Evolutionary conservation across 345 rosid species (phyloP).

Genomic region (Gossypium thurberi): DNA sequence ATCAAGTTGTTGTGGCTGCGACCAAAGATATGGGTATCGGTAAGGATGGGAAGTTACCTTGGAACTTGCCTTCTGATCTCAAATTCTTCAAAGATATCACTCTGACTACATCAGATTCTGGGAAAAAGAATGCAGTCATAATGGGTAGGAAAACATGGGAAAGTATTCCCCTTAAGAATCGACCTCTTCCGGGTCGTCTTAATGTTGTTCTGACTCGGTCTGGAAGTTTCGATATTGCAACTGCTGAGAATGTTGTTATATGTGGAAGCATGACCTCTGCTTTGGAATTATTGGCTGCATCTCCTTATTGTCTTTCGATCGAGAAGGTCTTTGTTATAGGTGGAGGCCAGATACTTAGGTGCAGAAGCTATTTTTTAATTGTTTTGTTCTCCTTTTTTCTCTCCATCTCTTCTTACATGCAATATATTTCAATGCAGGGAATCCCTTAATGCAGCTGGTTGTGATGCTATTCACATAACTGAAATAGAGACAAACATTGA

Average conservation of each 20-base stretch:
- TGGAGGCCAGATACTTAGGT: slow-evolving; percentile 87
- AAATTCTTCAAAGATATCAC: slow-evolving; percentile 83
- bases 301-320: slow-evolving; percentile 76
- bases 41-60: slow-evolving; percentile 77
- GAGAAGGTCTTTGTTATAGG: slow-evolving; percentile 94
- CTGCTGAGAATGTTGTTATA: slow-evolving; percentile 83
- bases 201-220: slow-evolving; percentile 93
- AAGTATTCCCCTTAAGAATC: slow-evolving; percentile 57
- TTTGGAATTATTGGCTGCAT: slow-evolving; percentile 62
- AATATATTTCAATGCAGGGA: slow-evolving; percentile 47
- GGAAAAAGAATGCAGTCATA: slow-evolving; percentile 77
- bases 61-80: slow-evolving; percentile 83
- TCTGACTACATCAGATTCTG: slow-evolving; percentile 44
- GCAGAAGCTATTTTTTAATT: not conserved
- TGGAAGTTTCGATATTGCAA: slow-evolving; percentile 72
- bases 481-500: slow-evolving; percentile 69
- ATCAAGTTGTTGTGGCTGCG: slow-evolving; percentile 91
- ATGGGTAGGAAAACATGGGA: slow-evolving; percentile 99
- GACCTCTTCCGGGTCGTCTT: slow-evolving; percentile 83
- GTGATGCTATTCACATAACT: slow-evolving; percentile 86
- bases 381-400: not conserved
- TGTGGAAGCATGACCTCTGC: slow-evolving; percentile 82
- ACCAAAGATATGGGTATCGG: slow-evolving; percentile 86
- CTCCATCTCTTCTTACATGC: not conserved
- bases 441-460: slow-evolving; percentile 61